A percentile compares a stretch with the other conserved stretches of the same genome.
These are phyloP conservation scores for Podochytrium sp. DNA, from an alignment of 192 early-diverging fungal species.

Conservation along the genomic window DNA sequence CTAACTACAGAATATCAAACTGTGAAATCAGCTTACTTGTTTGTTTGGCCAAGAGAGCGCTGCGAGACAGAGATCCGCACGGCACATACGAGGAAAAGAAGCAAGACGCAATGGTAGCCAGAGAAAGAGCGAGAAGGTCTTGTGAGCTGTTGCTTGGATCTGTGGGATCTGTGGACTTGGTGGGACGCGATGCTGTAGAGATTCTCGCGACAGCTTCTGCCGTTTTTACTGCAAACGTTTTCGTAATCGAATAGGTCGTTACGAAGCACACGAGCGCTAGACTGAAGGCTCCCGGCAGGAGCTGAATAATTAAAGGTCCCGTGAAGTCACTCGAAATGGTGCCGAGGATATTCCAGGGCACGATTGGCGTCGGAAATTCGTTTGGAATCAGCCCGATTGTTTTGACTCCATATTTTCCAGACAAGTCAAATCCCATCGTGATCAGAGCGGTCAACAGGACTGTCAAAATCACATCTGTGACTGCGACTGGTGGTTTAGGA, in stretches of 20 bases:
- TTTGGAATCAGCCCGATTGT: constrained; percentile 21
- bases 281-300: constrained; percentile 9
- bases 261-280: constrained; percentile 28
- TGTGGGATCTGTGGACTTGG: not conserved
- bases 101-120: not conserved
- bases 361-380: constrained; percentile 15
- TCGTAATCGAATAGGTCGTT: constrained; percentile 30
- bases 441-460: constrained; percentile 5
- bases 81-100: constrained; percentile 17
- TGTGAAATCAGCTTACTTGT: too few species aligned
- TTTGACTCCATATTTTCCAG: constrained; percentile 5
- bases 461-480: constrained; percentile 24
- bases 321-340: not conserved
- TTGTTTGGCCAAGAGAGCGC: constrained; percentile 29
- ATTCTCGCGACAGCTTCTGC: not conserved
- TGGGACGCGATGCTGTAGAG: too few species aligned
- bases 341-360: constrained; percentile 7
- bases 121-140: constrained; percentile 2
- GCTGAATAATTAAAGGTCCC: not conserved
- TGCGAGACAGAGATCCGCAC: constrained; percentile 9
- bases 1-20: too few species aligned
- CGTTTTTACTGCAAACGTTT: constrained; percentile 20
- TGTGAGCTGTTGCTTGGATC: not conserved
- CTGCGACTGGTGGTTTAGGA: not conserved
- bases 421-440: constrained; percentile 1